Evolutionary conservation across 2,329 filamentous ascomycete genomes (phyloP).

Genomic region (Diplodia mutila): DNA sequence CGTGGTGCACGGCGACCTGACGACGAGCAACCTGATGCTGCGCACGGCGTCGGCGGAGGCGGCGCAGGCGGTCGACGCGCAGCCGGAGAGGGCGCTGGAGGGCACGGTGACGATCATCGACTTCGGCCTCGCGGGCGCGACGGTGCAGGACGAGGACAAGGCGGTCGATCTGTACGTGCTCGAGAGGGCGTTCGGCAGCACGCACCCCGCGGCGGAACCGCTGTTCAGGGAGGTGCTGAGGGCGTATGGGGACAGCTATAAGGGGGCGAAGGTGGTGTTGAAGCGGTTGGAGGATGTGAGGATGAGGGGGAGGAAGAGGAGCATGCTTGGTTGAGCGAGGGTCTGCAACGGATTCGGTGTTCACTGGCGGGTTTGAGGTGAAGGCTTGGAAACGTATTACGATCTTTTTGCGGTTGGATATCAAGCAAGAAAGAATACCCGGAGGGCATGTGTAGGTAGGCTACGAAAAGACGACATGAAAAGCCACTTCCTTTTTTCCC

Average conservation of each 20-base stretch:
- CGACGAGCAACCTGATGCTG: conserved; percentile 96
- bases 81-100: conserved; percentile 44
- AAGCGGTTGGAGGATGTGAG: conserved; percentile 88
- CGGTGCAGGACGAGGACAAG: conserved; percentile 83
- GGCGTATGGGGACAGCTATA: conserved; percentile 74
- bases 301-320: conserved; percentile 92
- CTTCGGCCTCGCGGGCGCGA: conserved; percentile 86
- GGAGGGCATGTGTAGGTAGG: not conserved
- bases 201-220: conserved; percentile 82
- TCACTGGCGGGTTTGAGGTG: not conserved
- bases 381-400: not conserved
- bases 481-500: not conserved
- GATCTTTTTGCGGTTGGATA: not conserved
- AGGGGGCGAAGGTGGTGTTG: conserved; percentile 73
- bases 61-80: not conserved
- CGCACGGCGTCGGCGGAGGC: conserved; percentile 35
- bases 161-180: conserved; percentile 96
- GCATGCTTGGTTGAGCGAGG: conserved; percentile 80
- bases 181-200: conserved; percentile 91
- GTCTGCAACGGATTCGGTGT: not conserved
- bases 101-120: conserved; percentile 91
- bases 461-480: not conserved
- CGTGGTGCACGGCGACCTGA: conserved; percentile 92
- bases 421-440: not conserved
- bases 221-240: conserved; percentile 75